Evolutionary conservation across 345 rosid genomes (phyloP), one percentile per base, ranked within the genome.

Genomic region (Brassica carinata): DNA sequence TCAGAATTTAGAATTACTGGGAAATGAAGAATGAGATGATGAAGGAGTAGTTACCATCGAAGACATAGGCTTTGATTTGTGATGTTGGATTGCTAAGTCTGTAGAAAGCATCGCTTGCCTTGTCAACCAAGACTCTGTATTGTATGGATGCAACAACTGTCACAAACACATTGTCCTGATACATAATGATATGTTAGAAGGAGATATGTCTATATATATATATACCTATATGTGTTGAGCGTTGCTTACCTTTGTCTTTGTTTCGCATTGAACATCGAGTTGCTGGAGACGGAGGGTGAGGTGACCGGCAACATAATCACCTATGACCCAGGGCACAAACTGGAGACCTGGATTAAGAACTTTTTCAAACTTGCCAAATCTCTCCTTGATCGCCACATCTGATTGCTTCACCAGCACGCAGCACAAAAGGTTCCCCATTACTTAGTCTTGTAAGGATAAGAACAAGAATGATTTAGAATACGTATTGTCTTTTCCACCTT

Each of bases 291-390:
- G 85, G 5, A 90, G 83, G 0, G 94, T 76, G 58, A 90, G 89
- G 40, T 71, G 74, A 13, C 92, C 92, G 5, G 89, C 89, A 13
- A 87, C 77, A 72, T 81, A 86, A 77, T 85, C 80, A 30, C 94
- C 92, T 8, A 88, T 15, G 45, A 82, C 48, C 94, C 94, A 90
- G 1, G 90, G 94, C 14, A 90, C 76, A 63, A 83, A 87, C 17
- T 86, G 89, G 69, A 88, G 88, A 64, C 94, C 94, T 11, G 94
- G 94, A 70, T 87, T 70, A 0, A 90, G 88, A 26, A 90, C 88
- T 7, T 87, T 81, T 8, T 86, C 63, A 62, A 82, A 90, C 72
- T 88, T 90, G 14, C 94, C 94, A 78, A 90, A 90, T 64, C 72
- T 81, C 82, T 90, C 91, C 82, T 83, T 90, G 67, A 90, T 61